phyloP scores from a whole-genome alignment of 371 early-diverging fungal genomes.

The Umbelopsis sp. region DNA sequence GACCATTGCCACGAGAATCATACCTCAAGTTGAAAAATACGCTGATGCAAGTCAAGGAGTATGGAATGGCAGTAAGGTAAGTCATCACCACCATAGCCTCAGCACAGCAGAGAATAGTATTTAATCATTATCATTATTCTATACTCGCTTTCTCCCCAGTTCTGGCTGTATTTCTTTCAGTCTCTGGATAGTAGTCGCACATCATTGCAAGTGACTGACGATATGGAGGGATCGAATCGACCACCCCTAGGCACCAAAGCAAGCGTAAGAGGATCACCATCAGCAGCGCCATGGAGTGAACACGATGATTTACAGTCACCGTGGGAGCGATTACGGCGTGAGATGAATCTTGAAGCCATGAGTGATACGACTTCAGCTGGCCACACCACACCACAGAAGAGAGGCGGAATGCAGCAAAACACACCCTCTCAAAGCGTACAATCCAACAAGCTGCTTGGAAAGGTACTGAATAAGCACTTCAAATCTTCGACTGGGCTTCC shows the following conservation, averaged over 20 bases:
- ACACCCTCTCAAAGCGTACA: constrained; percentile 14
- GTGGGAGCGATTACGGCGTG: constrained; percentile 27
- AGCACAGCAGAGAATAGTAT: no score
- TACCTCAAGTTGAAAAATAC: constrained; percentile 53
- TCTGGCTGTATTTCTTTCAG: constrained; percentile 39
- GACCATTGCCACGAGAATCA: constrained; percentile 45
- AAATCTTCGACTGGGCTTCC: not conserved
- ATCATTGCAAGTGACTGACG: not conserved
- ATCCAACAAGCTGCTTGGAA: constrained; percentile 9
- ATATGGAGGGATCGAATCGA: constrained; percentile 26
- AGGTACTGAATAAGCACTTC: constrained; percentile 20
- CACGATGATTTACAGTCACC: constrained; percentile 22
- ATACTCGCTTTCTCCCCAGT: constrained; percentile 18
- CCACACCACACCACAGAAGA: constrained; percentile 10
- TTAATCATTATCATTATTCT: no score
- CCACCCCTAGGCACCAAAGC: constrained; percentile 24
- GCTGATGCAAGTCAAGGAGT: constrained; percentile 42
- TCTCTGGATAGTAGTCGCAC: constrained; percentile 19
- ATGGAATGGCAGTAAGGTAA: constrained; percentile 49
- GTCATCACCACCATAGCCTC: not conserved
- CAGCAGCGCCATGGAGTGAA: constrained; percentile 18
- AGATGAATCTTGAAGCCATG: constrained; percentile 20
- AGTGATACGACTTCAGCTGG: constrained; percentile 19
- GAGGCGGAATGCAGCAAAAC: not conserved
- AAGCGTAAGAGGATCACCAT: constrained; percentile 6